Conservation (phyloP, 1,284 basidiomycete species). For the Ustanciosporium gigantosporum region DNA sequence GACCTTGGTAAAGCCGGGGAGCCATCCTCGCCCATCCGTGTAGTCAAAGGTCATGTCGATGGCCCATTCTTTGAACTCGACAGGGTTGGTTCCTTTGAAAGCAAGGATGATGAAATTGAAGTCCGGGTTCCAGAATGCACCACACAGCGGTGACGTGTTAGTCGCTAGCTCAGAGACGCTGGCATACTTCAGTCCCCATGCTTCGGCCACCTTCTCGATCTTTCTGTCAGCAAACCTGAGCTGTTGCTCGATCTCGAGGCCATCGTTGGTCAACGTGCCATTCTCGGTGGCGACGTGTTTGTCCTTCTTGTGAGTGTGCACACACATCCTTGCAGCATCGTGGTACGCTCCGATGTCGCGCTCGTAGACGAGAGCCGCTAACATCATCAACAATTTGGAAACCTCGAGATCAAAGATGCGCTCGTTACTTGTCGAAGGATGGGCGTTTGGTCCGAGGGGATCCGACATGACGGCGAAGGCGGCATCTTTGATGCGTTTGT, state of each 20-base stretch:
- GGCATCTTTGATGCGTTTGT: constrained; percentile 43
- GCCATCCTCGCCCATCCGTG: constrained; percentile 30
- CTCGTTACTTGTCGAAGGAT: constrained; percentile 21
- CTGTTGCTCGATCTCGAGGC: constrained; percentile 9
- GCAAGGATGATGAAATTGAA: constrained; percentile 38
- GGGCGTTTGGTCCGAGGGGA: constrained; percentile 4
- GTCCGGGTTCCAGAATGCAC: constrained; percentile 32
- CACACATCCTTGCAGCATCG: constrained; percentile 11
- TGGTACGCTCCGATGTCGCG: constrained; percentile 13
- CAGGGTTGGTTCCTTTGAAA: constrained; percentile 59
- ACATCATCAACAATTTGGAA: constrained; percentile 26
- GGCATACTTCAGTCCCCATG: constrained; percentile 37
- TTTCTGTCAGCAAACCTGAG: constrained; percentile 17
- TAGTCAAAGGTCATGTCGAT: constrained; percentile 57
- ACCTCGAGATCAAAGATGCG: constrained; percentile 45
- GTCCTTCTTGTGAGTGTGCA: constrained; percentile 3
- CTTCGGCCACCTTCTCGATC: constrained; percentile 25
- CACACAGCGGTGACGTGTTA: constrained; percentile 38
- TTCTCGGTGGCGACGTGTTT: constrained; percentile 6
- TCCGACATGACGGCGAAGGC: constrained; percentile 46
- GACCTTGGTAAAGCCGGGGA: constrained; percentile 32
- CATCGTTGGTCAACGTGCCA: constrained; percentile 13
- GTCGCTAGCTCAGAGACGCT: constrained; percentile 34
- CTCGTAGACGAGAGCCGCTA: constrained; percentile 36
- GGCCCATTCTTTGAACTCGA: constrained; percentile 61